Percentiles rank a stretch among this genome's conserved stretches.
Conservation (phyloP, 208 protist species). For the Wallacemonas sp. region DNA sequence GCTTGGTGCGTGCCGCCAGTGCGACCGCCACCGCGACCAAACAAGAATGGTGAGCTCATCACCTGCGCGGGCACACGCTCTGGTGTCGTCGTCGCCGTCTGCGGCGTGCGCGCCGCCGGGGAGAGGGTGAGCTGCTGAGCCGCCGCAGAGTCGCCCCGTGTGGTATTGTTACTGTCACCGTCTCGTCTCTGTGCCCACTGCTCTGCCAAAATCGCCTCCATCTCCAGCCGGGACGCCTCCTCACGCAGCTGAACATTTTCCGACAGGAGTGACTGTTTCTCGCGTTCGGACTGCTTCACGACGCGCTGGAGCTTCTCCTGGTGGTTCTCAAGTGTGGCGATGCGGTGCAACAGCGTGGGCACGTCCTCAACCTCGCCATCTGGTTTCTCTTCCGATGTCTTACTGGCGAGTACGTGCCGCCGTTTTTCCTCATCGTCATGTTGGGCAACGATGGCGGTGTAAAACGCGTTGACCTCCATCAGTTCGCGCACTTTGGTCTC, state of each 20-base stretch:
- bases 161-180: not conserved
- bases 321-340: constrained; percentile 33
- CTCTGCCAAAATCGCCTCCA: constrained; percentile 35
- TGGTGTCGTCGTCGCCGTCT: constrained; percentile 6
- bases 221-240: constrained; percentile 42
- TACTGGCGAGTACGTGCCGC: not conserved
- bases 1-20: not conserved
- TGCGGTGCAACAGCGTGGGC: constrained; percentile 31
- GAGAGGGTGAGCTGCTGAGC: not conserved
- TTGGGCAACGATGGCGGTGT: constrained; percentile 75
- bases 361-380: constrained; percentile 27
- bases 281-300: constrained; percentile 29
- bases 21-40: constrained; percentile 6
- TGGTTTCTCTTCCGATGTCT: constrained; percentile 15
- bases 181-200: constrained; percentile 8
- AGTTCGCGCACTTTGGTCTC: constrained; percentile 72
- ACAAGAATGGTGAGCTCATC: constrained; percentile 12
- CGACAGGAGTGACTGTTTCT: constrained; percentile 29
- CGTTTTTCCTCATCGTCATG: constrained; percentile 64
- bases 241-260: constrained; percentile 44
- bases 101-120: no score
- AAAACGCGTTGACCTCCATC: constrained; percentile 80
- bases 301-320: constrained; percentile 45
- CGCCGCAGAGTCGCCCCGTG: no score
- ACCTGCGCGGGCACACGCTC: constrained; percentile 16